Percentiles rank a stretch among this genome's conserved stretches.
Evolutionary conservation across 129 eudicot genomes (phyloP).

Genomic region (Helianthus annuus): DNA sequence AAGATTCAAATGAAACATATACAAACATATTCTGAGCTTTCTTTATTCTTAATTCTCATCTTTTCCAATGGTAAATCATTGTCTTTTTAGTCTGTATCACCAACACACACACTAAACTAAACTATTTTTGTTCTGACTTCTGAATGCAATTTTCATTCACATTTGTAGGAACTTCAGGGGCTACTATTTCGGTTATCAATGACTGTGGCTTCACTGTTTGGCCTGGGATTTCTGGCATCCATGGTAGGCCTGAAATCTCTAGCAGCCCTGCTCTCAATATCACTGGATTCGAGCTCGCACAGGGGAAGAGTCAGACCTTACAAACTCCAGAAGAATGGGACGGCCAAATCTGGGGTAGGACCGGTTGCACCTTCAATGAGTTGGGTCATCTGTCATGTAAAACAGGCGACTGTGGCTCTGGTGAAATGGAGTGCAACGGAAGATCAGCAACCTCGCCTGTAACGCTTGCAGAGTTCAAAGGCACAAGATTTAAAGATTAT

Average conservation of each 20-base stretch:
- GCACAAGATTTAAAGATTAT: neutral
- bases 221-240: slow-evolving; percentile 43
- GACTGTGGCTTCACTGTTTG: slow-evolving; percentile 52
- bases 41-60: too few species aligned
- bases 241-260: slow-evolving; percentile 46
- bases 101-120: too few species aligned
- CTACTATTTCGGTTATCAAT: slow-evolving; percentile 43
- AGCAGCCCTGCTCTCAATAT: slow-evolving; percentile 15
- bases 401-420: slow-evolving; percentile 32
- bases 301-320: too few species aligned
- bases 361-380: slow-evolving; percentile 19
- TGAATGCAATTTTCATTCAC: too few species aligned
- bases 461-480: neutral
- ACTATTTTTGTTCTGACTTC: too few species aligned
- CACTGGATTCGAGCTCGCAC: too few species aligned
- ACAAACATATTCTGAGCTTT: too few species aligned
- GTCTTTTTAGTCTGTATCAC: too few species aligned
- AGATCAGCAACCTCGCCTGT: too few species aligned
- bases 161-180: slow-evolving; percentile 34
- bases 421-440: slow-evolving; percentile 8
- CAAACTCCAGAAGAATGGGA: slow-evolving; percentile 43
- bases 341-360: slow-evolving; percentile 37
- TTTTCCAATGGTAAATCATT: too few species aligned
- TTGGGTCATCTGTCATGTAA: slow-evolving; percentile 10
- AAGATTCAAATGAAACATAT: too few species aligned